Conservation (phyloP, 805 yeast genomes). For the Saturnispora kantuleensis region DNA sequence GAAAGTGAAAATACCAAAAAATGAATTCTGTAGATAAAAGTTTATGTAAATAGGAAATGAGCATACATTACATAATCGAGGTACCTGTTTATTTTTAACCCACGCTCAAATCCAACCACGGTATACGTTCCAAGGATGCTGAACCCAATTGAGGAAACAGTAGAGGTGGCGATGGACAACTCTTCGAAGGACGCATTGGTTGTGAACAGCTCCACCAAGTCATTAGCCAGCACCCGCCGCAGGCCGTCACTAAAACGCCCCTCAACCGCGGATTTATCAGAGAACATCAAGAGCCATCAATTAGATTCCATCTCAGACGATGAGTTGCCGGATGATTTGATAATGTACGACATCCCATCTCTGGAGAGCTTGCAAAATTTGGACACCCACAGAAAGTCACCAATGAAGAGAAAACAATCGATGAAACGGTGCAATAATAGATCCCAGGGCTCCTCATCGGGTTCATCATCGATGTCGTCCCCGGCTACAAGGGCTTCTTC, state of each 20-base stretch:
- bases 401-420: conserved; percentile 8
- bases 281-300: conserved; percentile 3
- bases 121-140: background rate
- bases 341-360: conserved; percentile 56
- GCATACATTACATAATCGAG: background rate
- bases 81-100: conserved; percentile 1
- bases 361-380: conserved; percentile 41
- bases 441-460: conserved; percentile 6
- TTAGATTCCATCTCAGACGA: conserved; percentile 37
- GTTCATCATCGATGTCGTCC: conserved; percentile 19
- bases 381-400: conserved; percentile 24
- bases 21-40: background rate
- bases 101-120: background rate
- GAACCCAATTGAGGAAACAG: conserved; percentile 4
- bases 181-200: background rate
- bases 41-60: no score
- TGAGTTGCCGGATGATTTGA: conserved; percentile 41
- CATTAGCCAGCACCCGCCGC: background rate
- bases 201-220: background rate
- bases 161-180: conserved; percentile 1
- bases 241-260: background rate
- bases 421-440: conserved; percentile 1
- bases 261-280: conserved; percentile 4
- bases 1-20: conserved; percentile 5
- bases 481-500: conserved; percentile 37